Evolutionary conservation across 495 filamentous ascomycete species (phyloP).

Genomic region (Aspergillus mulundensis): DNA sequence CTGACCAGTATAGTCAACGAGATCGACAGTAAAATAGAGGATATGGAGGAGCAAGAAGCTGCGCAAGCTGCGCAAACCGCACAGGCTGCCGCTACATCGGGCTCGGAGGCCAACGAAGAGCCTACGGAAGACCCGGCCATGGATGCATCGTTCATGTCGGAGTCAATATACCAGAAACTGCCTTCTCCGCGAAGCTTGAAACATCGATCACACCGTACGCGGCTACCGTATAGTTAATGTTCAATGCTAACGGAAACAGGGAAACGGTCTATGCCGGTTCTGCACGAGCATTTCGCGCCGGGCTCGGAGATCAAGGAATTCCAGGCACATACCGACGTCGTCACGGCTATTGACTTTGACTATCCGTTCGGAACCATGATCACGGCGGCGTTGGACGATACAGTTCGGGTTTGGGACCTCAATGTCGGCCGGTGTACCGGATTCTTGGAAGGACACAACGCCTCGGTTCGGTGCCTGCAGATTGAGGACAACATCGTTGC

Average conservation of each 20-base stretch:
- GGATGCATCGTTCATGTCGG: conserved; percentile 87
- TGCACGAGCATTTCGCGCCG: conserved; percentile 93
- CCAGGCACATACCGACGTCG: conserved; percentile 79
- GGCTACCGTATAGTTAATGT: neutral
- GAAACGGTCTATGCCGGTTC: conserved; percentile 85
- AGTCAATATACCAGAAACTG: conserved; percentile 93
- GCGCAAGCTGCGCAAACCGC: conserved; percentile 58
- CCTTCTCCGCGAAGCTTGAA: conserved; percentile 63
- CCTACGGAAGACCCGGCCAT: conserved; percentile 52
- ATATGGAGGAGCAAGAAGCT: conserved; percentile 70
- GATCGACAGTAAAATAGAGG: conserved; percentile 80
- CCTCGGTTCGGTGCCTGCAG: conserved; percentile 88
- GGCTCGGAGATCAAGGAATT: conserved; percentile 86
- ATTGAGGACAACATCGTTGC: conserved; percentile 94
- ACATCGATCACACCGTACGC: conserved; percentile 55
- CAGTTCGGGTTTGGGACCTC: conserved; percentile 96
- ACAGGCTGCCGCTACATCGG: conserved; percentile 28
- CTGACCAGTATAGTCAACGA: conserved; percentile 58
- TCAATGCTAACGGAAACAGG: conserved; percentile 26
- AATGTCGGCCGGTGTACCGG: conserved; percentile 89
- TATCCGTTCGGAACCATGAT: conserved; percentile 94
- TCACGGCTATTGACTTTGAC: conserved; percentile 93
- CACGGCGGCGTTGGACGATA: conserved; percentile 91
- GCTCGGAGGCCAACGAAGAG: conserved; percentile 50
- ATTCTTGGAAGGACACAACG: conserved; percentile 86